Conservation (phyloP, 2,329 filamentous ascomycete genomes). For the Rutstroemia sp. region DNA sequence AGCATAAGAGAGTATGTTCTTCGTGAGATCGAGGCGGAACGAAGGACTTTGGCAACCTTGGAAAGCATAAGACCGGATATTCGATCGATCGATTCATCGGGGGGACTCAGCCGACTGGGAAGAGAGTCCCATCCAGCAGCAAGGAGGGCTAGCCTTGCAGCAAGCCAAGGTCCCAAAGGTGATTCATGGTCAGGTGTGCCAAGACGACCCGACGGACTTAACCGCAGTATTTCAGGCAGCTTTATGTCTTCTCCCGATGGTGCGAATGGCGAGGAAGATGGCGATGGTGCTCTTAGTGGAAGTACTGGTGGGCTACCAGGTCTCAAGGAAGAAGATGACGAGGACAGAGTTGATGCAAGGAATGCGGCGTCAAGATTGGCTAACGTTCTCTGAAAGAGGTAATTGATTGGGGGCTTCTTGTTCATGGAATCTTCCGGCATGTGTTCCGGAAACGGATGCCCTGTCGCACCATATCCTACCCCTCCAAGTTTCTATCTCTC, state of each 20-base stretch:
- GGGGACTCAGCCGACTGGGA: conserved; percentile 82
- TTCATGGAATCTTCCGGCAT: not conserved
- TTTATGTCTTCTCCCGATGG: conserved; percentile 60
- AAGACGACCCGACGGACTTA: conserved; percentile 64
- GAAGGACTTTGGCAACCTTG: conserved; percentile 83
- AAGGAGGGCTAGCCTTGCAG: conserved; percentile 69
- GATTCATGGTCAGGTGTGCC: conserved; percentile 96
- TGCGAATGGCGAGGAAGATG: conserved; percentile 45
- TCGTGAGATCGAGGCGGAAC: conserved; percentile 91
- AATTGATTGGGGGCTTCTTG: not conserved
- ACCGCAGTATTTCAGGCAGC: conserved; percentile 68
- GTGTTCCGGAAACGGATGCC: conserved; percentile 3
- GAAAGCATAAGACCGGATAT: conserved; percentile 92
- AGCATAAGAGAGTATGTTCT: conserved; percentile 89
- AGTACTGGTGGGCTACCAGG: conserved; percentile 43
- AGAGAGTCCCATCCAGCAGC: conserved; percentile 73
- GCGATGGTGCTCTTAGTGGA: conserved; percentile 27
- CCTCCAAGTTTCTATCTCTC: conserved; percentile 9
- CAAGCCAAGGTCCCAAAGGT: conserved; percentile 93
- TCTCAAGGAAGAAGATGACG: conserved; percentile 73
- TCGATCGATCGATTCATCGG: conserved; percentile 82
- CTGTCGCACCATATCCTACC: conserved; percentile 5
- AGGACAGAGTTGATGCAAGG: conserved; percentile 88
- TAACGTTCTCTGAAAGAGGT: conserved; percentile 7
- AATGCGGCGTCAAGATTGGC: conserved; percentile 84